Base-by-base conservation (phyloP, 345 rosid genomes). In the Moricandia moricandioides region DNA sequence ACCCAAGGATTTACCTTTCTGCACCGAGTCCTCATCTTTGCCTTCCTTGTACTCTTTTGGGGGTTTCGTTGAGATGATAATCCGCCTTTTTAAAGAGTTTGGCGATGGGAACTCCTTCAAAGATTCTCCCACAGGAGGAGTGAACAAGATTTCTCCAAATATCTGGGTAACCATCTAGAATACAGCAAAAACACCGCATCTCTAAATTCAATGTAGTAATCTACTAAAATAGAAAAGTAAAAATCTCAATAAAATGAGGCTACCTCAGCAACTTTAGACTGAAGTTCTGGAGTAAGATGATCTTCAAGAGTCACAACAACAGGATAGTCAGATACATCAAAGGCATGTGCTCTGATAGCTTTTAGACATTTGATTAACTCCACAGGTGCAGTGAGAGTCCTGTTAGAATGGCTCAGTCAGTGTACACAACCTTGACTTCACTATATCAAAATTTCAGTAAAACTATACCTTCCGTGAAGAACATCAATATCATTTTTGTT, bases 241-340 rank as follows among this genome's bases (percentile, higher is more conserved):
- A 21, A 16, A 52, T 7, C 17, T 10, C 8, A 10, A 27, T 52
- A 33, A 35, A 67, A 75, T 11, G 37, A 57, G 65, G 65, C 49
- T 76, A 90, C 97, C 89, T 86, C 82, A 52, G 96, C 94, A 33
- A 88, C 92, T 90, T 88, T 87, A 18, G 88, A 80, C 78, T 86
- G 96, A 79, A 92, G 96, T 60, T 88, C 87, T n/a, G 94, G 82
- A 70, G 91, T 88, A 37, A 90, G 89, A 69, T 92, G 97, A 76
- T 92, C 94, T 84, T 92, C 97, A 4, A 92, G 87, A 70, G 97
- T 92, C 63, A 92, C 87, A 64, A 90, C 82, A 62, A 92, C 88
- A 37, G 96, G 96, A 78, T 81, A 90, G 3, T 91, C 89, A 6
- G 96, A 92, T 54, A 86, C 88, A 69, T 58, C 60, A 79, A 92